A percentile compares a stretch with the other conserved stretches of the same genome.
Conservation (phyloP, 495 filamentous ascomycete genomes). For the Lentithecium fluviatile region DNA sequence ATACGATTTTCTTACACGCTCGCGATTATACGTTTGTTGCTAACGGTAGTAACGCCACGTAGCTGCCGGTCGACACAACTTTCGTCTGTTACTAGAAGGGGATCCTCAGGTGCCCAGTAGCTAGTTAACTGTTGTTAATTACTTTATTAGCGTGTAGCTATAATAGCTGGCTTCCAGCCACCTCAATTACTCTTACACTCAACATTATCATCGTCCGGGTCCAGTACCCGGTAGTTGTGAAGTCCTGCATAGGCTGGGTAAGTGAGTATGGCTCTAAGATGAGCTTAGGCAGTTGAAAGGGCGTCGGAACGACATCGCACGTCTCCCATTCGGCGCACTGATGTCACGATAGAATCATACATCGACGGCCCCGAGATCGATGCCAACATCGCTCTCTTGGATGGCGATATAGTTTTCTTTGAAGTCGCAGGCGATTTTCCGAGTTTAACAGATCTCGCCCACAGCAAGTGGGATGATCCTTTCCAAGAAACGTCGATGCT, state of each 20-base stretch:
- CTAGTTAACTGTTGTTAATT: too few species aligned
- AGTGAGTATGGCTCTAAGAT: slow-evolving; percentile 47
- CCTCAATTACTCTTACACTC: too few species aligned
- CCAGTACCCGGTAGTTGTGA: slow-evolving; percentile 49
- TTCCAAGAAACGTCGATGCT: slow-evolving; percentile 17
- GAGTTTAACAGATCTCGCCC: slow-evolving; percentile 43
- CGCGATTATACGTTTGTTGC: too few species aligned
- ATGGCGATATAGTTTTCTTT: slow-evolving; percentile 52
- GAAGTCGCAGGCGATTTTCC: slow-evolving; percentile 56
- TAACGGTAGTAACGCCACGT: too few species aligned
- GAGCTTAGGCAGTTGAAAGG: slow-evolving; percentile 25
- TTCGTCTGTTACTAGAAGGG: too few species aligned
- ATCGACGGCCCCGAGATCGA: slow-evolving; percentile 54
- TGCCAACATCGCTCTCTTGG: slow-evolving; percentile 51
- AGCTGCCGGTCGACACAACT: too few species aligned
- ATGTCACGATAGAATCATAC: slow-evolving; percentile 29
- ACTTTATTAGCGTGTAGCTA: too few species aligned
- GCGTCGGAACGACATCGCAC: slow-evolving; percentile 18
- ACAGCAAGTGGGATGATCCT: not conserved
- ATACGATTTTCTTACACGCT: too few species aligned
- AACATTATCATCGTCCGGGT: too few species aligned
- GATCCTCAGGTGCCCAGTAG: too few species aligned
- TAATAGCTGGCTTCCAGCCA: too few species aligned
- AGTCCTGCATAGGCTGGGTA: slow-evolving; percentile 47
- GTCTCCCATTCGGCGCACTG: not conserved